phyloP scores from a whole-genome alignment of 257 asterid species.

The Avicennia marina region DNA sequence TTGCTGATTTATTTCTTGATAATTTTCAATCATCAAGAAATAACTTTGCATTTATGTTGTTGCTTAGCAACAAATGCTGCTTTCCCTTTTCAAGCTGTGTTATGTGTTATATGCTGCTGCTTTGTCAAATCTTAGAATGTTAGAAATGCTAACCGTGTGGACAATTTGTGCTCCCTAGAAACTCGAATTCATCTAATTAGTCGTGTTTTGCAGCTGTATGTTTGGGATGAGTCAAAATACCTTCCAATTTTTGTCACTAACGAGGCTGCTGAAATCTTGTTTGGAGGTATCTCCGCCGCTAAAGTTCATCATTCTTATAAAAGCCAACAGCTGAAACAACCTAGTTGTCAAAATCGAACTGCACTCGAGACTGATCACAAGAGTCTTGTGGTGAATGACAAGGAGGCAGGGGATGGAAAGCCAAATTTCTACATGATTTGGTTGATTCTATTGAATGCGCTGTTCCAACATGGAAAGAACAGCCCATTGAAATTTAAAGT shows the following conservation, averaged over 20 bases:
- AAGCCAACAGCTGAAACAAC: conserved; percentile 22
- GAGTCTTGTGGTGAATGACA: background rate
- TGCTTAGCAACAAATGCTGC: too few species aligned
- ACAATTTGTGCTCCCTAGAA: too few species aligned
- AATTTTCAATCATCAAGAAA: background rate
- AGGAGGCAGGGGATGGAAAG: conserved; percentile 7
- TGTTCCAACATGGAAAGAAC: conserved; percentile 46
- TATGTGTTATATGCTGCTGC: background rate
- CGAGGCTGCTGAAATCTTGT: conserved; percentile 57
- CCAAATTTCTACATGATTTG: conserved; percentile 43
- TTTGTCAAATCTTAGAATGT: background rate
- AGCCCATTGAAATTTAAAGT: conserved; percentile 54
- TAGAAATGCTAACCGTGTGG: background rate
- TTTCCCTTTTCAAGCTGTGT: background rate
- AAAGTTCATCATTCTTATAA: conserved; percentile 43
- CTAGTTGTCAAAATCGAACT: background rate
- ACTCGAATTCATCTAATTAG: too few species aligned
- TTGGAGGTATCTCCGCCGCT: conserved; percentile 54
- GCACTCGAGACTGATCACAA: background rate
- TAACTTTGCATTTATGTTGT: too few species aligned
- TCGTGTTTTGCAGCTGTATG: conserved; percentile 59
- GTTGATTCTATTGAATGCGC: conserved; percentile 45
- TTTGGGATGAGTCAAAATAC: conserved; percentile 56
- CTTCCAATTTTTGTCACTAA: conserved; percentile 51
- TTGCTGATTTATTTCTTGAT: background rate